Percentiles rank a stretch among this genome's conserved stretches.
These are phyloP conservation scores for Sutorius australiensis DNA, from an alignment of 768 basidiomycete species.

Conservation along the genomic window DNA sequence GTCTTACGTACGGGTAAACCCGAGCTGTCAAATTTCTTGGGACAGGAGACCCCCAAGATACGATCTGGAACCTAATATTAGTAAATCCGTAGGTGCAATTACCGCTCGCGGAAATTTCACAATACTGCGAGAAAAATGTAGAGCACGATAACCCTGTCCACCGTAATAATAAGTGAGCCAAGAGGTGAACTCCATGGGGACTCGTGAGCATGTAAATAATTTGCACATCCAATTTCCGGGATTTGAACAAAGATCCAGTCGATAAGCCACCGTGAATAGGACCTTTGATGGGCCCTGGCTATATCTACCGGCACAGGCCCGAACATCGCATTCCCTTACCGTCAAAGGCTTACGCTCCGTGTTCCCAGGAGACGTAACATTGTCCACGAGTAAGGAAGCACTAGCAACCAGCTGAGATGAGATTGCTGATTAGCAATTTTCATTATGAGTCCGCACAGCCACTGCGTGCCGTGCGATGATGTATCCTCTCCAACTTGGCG, in stretches of 20 bases:
- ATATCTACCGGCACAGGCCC: slow-evolving; percentile 9
- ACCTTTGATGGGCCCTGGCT: neutral
- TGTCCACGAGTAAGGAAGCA: slow-evolving; percentile 25
- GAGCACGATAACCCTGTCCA: slow-evolving; percentile 13
- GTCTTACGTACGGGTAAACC: slow-evolving; percentile 25
- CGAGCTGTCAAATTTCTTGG: slow-evolving; percentile 16
- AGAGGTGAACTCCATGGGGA: slow-evolving; percentile 1
- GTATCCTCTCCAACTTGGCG: slow-evolving; percentile 11
- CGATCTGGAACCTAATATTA: slow-evolving; percentile 26
- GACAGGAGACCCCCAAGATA: slow-evolving; percentile 20
- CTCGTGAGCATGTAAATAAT: slow-evolving; percentile 11
- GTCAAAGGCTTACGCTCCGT: slow-evolving; percentile 16
- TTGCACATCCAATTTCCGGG: slow-evolving; percentile 24
- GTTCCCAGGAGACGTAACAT: slow-evolving; percentile 26
- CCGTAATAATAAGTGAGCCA: neutral
- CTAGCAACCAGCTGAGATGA: slow-evolving; percentile 28
- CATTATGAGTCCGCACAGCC: slow-evolving; percentile 27
- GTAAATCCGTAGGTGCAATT: slow-evolving; percentile 24
- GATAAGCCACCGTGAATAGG: slow-evolving; percentile 10
- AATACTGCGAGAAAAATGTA: slow-evolving; percentile 25
- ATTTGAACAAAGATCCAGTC: slow-evolving; percentile 17
- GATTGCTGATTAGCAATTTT: slow-evolving; percentile 23
- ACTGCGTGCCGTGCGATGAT: slow-evolving; percentile 26
- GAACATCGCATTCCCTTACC: slow-evolving; percentile 17
- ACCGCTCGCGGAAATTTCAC: slow-evolving; percentile 29